A percentile compares a stretch with the other conserved stretches of the same genome.
These are phyloP conservation scores for Pythium dissotocum DNA, from an alignment of 352 stramenopile genomes.

Conservation along the genomic window DNA sequence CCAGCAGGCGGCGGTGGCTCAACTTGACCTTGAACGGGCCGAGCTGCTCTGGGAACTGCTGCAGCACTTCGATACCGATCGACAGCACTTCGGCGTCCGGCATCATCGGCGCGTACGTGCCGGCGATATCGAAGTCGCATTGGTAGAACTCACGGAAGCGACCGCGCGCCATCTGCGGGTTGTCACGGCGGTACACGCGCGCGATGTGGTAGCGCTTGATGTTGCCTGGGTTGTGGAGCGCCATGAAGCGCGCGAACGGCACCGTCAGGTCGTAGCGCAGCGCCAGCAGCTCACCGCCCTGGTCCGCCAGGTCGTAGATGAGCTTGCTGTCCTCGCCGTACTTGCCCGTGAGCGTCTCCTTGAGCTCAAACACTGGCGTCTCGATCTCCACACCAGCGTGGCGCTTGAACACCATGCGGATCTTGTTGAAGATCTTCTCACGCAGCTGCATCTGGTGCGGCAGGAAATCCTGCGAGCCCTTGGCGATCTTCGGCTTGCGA, in stretches of 20 bases:
- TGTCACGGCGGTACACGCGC: slow-evolving; percentile 96
- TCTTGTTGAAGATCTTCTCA: slow-evolving; percentile 96
- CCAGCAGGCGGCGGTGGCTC: slow-evolving; percentile 96
- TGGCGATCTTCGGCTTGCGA: slow-evolving; percentile 87
- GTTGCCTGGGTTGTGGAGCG: slow-evolving; percentile 96
- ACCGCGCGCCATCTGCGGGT: slow-evolving; percentile 92
- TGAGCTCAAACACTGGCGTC: slow-evolving; percentile 98
- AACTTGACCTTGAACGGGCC: slow-evolving; percentile 96
- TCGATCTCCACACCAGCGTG: slow-evolving; percentile 98
- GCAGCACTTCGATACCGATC: slow-evolving; percentile 92
- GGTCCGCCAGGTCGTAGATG: slow-evolving; percentile 99
- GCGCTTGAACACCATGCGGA: slow-evolving; percentile 97
- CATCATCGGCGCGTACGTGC: slow-evolving; percentile 94
- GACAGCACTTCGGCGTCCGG: slow-evolving; percentile 96
- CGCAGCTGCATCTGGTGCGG: slow-evolving; percentile 96
- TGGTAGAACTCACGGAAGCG: slow-evolving; percentile 99
- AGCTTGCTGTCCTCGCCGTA: slow-evolving; percentile 99
- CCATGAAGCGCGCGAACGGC: slow-evolving; percentile 98
- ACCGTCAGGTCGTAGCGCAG: slow-evolving; percentile 98
- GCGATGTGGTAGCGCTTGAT: slow-evolving; percentile 99
- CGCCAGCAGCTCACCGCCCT: slow-evolving; percentile 94
- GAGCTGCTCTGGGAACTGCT: slow-evolving; percentile 85
- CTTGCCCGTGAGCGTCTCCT: slow-evolving; percentile 98
- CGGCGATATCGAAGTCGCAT: slow-evolving; percentile 99
- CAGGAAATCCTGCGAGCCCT: slow-evolving; percentile 95